Evolutionary conservation across 345 rosid genomes (phyloP), one percentile per base, ranked within the genome.

Genomic region (Cardiospermum halicacabum): DNA sequence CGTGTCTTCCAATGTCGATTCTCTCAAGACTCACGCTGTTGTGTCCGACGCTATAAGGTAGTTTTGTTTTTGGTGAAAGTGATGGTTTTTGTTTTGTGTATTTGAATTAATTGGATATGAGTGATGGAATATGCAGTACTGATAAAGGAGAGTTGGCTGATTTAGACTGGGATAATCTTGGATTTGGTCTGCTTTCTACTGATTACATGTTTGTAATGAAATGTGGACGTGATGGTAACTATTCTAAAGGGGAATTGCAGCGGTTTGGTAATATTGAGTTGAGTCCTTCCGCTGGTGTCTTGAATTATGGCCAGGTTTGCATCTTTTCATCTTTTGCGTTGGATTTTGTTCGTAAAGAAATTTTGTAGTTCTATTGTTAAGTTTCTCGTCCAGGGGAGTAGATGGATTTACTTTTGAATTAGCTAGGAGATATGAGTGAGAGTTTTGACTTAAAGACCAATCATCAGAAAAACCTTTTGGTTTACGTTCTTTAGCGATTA

Each of bases 251-350:
- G 27, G 88, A 78, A 74, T 56, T 93, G 57, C 86, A 76, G 75
- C 83, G 85, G 42, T 93, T 84, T 74, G 97, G 96, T 49, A 90
- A 88, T 81, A 88, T 90, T 72, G 96, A 90, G 73, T 58, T 94
- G 72, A 87, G 69, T 71, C 99, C 97, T 9, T 88, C 95, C 7
- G 87, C 99, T 34, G 96, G 91, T 25, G 89, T 94, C 12, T 77
- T 94, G 71, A 94, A 91, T 69, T 94, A 90, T 82, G 97, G 96
- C 69, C 97, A 94, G 95, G 99, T 92, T 72, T 40, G 67, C n/a
- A 45, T 61, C 22, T 43, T 62, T 25, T 21, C 13, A 0, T 49
- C 15, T 30, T 36, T 25, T 53, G 15, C 3, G 7, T n/a, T 40
- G 40, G 8, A 39, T 12, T 27, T 18, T 45, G 21, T 45, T 4